Conservation (phyloP, 2,329 filamentous ascomycete species). For the Aspergillus tamarii region DNA sequence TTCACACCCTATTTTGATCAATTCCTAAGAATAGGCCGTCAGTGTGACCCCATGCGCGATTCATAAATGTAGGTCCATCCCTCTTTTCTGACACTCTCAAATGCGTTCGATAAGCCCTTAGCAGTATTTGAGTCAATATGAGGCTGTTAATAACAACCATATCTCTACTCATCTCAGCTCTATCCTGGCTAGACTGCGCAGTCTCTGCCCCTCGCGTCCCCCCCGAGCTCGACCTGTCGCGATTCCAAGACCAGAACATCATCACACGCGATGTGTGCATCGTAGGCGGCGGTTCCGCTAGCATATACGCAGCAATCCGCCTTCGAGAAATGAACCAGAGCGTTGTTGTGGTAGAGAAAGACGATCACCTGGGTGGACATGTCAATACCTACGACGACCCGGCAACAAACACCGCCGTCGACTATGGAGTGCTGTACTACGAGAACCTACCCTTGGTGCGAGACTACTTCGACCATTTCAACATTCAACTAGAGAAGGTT, state of each 20-base stretch:
- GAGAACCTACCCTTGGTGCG: constrained; percentile 23
- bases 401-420: constrained; percentile 22
- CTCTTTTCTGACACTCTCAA: no score
- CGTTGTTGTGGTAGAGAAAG: constrained; percentile 32
- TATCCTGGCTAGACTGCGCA: neutral
- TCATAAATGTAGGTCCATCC: neutral
- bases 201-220: neutral
- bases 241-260: neutral
- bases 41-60: neutral
- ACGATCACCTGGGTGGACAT: constrained; percentile 31
- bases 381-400: constrained; percentile 30
- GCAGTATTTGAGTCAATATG: neutral
- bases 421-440: constrained; percentile 34
- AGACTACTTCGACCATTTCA: constrained; percentile 29
- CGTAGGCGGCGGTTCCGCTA: constrained; percentile 34
- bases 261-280: constrained; percentile 31
- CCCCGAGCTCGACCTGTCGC: neutral
- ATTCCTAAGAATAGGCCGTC: neutral
- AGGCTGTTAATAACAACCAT: neutral
- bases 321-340: constrained; percentile 29
- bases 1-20: neutral
- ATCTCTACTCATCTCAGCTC: neutral
- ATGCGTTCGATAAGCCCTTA: no score
- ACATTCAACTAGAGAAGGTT: constrained; percentile 15
- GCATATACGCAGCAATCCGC: constrained; percentile 33